These are phyloP conservation scores for Boeremia exigua DNA, from an alignment of 2,329 filamentous ascomycete species.

Conservation along the genomic window DNA sequence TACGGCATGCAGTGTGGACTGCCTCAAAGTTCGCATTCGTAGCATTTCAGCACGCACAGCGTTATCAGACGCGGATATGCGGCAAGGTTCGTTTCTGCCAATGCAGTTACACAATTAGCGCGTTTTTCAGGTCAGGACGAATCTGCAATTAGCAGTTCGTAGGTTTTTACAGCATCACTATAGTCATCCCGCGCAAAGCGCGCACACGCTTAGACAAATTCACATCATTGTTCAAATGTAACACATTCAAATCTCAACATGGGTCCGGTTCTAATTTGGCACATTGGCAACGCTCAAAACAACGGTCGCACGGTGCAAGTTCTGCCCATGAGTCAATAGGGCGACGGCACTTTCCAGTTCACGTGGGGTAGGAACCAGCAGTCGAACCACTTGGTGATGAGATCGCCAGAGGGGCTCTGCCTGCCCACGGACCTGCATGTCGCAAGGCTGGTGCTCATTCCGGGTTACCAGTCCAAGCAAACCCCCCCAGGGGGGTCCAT, in stretches of 20 bases:
- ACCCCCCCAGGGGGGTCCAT: slow-evolving; percentile 6
- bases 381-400: slow-evolving; percentile 9
- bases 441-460: slow-evolving; percentile 12
- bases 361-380: slow-evolving; percentile 14
- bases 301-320: slow-evolving; percentile 14
- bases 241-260: slow-evolving; percentile 1
- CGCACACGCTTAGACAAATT: slow-evolving; percentile 1
- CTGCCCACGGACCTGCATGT: slow-evolving; percentile 11
- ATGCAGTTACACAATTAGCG: not conserved
- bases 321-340: slow-evolving; percentile 8
- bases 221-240: slow-evolving; percentile 1
- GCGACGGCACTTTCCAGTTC: slow-evolving; percentile 10
- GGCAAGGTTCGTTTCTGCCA: not conserved
- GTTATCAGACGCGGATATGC: not conserved
- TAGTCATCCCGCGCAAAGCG: not conserved
- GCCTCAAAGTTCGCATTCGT: not conserved
- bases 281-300: slow-evolving; percentile 9
- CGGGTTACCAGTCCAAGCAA: slow-evolving; percentile 10
- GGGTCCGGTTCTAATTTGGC: not conserved
- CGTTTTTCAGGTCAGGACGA: not conserved
- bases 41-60: not conserved
- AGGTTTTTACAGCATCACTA: not conserved
- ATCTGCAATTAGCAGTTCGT: not conserved
- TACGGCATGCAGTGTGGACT: not conserved
- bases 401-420: slow-evolving; percentile 8